Evolutionary conservation across 495 filamentous ascomycete genomes (phyloP), one percentile per base, ranked within the genome.

Genomic region (Mytilinidion resinicola): DNA sequence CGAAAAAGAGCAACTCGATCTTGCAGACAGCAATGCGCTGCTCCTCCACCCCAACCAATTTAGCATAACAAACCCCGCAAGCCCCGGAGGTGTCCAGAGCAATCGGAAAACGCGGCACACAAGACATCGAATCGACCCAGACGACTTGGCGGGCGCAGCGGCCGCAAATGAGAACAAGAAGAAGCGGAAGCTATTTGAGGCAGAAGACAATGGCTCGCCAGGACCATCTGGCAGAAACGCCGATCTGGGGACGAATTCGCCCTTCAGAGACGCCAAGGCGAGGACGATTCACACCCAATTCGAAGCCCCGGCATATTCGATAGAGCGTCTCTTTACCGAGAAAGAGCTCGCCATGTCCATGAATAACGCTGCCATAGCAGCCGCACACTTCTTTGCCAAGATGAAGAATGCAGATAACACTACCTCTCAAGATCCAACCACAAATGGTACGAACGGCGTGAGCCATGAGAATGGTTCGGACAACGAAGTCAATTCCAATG

Each of bases 31-130:
- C 57, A 95, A 88, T 62, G 89, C 93, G 11, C 80, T 95, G 5
- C 83, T 96, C 34, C 81, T 96, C 7, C 90, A 97, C 65, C 91
- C 95, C 12, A 92, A 86, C 61, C 93, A 98, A 67, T 96, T 91
- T 72, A 87, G 85, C 70, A 82, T 96, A 57, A 63, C 62, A 56
- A 84, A 71, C 64, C 72, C 55, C 25, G 75, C 86, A 14, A 91
- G 88, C 69, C 89, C 91, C 10, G 88, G 90, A 47, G 88, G 87
- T 36, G 76, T 86, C 20, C 88, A 91, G 66, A 83, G 82, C 58
- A 89, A 89, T 64, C 80, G 91, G 52, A 88, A 91, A 57, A 96
- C 92, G 12, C 77, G 91, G 50, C 79, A 90, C 61, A 63, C 67
- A 2, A 58, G 73, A 34, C 70, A 72, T 56, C 84, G 89, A 25